Evolutionary conservation across 495 filamentous ascomycete genomes (phyloP).

Genomic region (Echria macrotheca): DNA sequence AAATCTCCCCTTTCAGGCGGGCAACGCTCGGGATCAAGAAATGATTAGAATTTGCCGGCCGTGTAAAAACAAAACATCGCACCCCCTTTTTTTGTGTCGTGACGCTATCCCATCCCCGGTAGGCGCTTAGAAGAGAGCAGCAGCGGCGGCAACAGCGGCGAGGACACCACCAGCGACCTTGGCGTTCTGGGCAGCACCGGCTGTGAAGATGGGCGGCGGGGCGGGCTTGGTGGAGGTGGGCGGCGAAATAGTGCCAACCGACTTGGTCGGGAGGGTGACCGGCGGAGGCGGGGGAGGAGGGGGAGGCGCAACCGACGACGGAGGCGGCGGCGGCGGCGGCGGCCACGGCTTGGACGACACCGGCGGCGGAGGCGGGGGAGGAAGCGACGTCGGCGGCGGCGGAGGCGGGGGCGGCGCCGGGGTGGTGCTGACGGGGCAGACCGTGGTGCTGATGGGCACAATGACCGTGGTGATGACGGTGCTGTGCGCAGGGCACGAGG

Average conservation of each 20-base stretch:
- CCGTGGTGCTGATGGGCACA: slow-evolving; percentile 29
- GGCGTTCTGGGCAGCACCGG: slow-evolving; percentile 22
- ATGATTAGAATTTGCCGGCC: slow-evolving; percentile 4
- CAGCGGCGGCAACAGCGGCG: slow-evolving; percentile 28
- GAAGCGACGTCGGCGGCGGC: slow-evolving; percentile 11
- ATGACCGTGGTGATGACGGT: slow-evolving; percentile 33
- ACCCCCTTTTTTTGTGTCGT: neutral
- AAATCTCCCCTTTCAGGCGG: too few relatives aligned
- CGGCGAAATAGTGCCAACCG: slow-evolving; percentile 15
- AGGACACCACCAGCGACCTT: slow-evolving; percentile 31
- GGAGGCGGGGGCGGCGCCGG: slow-evolving; percentile 13
- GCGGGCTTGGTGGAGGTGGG: slow-evolving; percentile 13
- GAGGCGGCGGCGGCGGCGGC: slow-evolving; percentile 12
- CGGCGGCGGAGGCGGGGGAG: slow-evolving; percentile 20
- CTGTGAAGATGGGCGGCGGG: slow-evolving; percentile 20
- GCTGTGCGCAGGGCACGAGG: slow-evolving; percentile 27
- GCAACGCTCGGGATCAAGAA: slow-evolving; percentile 2
- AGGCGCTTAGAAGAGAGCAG: slow-evolving; percentile 24
- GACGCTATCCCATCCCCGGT: neutral
- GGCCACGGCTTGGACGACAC: slow-evolving; percentile 10
- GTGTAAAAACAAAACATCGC: slow-evolving; percentile 1
- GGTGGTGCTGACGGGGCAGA: slow-evolving; percentile 29
- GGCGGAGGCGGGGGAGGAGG: slow-evolving; percentile 13
- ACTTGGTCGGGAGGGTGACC: slow-evolving; percentile 10
- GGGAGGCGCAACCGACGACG: slow-evolving; percentile 4